A percentile compares a stretch with the other conserved stretches of the same genome.
These are phyloP conservation scores for Penicillium sp. DNA, from an alignment of 2,329 filamentous ascomycete species.

Conservation along the genomic window DNA sequence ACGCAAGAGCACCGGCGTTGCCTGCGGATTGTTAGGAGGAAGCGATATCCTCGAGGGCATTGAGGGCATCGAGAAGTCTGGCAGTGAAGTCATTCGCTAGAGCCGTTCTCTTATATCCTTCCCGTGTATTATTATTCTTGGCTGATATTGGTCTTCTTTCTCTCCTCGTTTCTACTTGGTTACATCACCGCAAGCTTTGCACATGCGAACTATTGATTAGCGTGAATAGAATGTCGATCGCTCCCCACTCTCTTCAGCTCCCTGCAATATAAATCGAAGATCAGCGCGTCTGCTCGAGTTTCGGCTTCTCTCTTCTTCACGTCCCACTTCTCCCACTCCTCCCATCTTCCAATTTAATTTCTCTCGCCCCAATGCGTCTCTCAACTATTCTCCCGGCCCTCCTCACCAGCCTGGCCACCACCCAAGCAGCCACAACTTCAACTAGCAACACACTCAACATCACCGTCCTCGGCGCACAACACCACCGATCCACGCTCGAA, in stretches of 20 bases:
- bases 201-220: slow-evolving; percentile 3
- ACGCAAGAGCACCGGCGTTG: slow-evolving; percentile 53
- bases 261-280: not conserved
- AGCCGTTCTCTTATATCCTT: slow-evolving; percentile 5
- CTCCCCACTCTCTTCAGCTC: slow-evolving; percentile 5
- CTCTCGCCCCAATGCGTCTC: slow-evolving; percentile 17
- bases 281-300: not conserved
- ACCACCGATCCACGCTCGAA: slow-evolving; percentile 44
- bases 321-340: not conserved
- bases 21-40: slow-evolving; percentile 67
- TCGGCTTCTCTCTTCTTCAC: not conserved
- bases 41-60: slow-evolving; percentile 81
- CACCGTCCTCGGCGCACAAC: slow-evolving; percentile 40
- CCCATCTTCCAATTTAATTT: not conserved
- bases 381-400: slow-evolving; percentile 12
- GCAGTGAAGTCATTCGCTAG: slow-evolving; percentile 60
- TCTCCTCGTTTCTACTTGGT: not conserved
- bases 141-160: not conserved
- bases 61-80: slow-evolving; percentile 66
- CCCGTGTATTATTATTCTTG: slow-evolving; percentile 4
- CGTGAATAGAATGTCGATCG: slow-evolving; percentile 12
- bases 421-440: slow-evolving; percentile 4
- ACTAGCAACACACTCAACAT: slow-evolving; percentile 38
- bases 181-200: not conserved
- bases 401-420: slow-evolving; percentile 10